These are phyloP conservation scores for Rhododendron vialii DNA, from an alignment of 148 eudicot species.

Conservation along the genomic window DNA sequence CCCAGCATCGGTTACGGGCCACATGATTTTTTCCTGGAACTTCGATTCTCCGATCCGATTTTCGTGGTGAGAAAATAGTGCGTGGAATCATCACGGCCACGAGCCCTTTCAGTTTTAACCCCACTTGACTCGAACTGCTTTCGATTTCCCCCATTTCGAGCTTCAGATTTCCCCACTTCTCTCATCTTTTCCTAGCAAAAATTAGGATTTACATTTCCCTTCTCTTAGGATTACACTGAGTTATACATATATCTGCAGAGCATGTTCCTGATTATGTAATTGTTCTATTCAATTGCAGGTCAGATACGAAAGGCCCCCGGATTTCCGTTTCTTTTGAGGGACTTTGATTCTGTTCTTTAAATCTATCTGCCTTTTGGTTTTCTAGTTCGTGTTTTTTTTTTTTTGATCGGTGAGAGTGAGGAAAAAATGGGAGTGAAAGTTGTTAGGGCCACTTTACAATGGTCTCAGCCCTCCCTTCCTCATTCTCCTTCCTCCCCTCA, in stretches of 20 bases:
- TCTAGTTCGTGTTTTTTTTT: too few species aligned
- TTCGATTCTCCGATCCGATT: slow-evolving; percentile 2
- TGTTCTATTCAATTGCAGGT: neutral
- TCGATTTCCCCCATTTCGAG: neutral
- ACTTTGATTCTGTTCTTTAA: neutral
- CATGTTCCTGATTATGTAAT: neutral
- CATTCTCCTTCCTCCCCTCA: slow-evolving; percentile 39
- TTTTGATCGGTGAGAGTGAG: neutral
- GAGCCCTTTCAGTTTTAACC: neutral
- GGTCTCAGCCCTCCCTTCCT: slow-evolving; percentile 50
- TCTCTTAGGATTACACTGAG: neutral
- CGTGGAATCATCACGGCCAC: neutral
- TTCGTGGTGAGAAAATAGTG: neutral
- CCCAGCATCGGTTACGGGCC: neutral
- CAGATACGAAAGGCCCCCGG: neutral
- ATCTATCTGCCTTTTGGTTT: neutral
- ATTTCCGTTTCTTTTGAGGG: neutral
- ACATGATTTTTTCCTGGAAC: neutral
- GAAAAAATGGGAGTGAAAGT: slow-evolving; percentile 40
- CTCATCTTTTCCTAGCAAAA: neutral
- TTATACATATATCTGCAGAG: neutral
- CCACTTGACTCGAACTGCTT: neutral
- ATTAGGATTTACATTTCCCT: neutral
- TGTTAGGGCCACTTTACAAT: slow-evolving; percentile 41
- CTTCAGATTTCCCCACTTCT: neutral